A percentile compares a stretch with the other conserved stretches of the same genome.
These are phyloP conservation scores for Candida methanosorbosa DNA, from an alignment of 805 yeast genomes.

Conservation along the genomic window DNA sequence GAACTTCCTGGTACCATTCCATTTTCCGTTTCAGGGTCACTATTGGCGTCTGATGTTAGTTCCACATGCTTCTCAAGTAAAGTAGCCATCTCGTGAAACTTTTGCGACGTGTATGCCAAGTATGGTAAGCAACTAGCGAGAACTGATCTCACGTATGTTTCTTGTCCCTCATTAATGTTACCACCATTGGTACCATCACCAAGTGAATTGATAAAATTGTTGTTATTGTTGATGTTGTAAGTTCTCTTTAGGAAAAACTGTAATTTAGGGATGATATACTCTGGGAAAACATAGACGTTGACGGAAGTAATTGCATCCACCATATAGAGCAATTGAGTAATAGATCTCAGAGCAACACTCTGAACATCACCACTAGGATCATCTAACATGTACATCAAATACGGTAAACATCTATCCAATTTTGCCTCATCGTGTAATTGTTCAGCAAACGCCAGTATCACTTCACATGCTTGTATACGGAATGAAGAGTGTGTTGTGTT, in stretches of 20 bases:
- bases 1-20: conserved; percentile 24
- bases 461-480: conserved; percentile 63
- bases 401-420: conserved; percentile 80
- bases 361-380: conserved; percentile 62
- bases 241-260: conserved; percentile 31
- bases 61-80: conserved; percentile 30
- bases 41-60: conserved; percentile 12
- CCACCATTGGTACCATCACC: neutral
- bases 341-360: conserved; percentile 50
- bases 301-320: conserved; percentile 63
- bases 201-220: neutral
- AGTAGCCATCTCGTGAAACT: conserved; percentile 55
- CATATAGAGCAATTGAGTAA: conserved; percentile 59
- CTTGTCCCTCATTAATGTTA: neutral
- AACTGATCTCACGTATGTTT: conserved; percentile 44
- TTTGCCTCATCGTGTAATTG: conserved; percentile 74
- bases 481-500: conserved; percentile 52
- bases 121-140: conserved; percentile 69
- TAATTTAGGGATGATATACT: conserved; percentile 71
- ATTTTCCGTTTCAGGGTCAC: conserved; percentile 39
- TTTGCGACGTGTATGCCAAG: conserved; percentile 55
- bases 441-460: conserved; percentile 70
- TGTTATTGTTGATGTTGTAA: conserved; percentile 19
- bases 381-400: conserved; percentile 61
- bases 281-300: conserved; percentile 71